phyloP scores from a whole-genome alignment of 2,329 filamentous ascomycete species.

The Fusarium hainanense region DNA sequence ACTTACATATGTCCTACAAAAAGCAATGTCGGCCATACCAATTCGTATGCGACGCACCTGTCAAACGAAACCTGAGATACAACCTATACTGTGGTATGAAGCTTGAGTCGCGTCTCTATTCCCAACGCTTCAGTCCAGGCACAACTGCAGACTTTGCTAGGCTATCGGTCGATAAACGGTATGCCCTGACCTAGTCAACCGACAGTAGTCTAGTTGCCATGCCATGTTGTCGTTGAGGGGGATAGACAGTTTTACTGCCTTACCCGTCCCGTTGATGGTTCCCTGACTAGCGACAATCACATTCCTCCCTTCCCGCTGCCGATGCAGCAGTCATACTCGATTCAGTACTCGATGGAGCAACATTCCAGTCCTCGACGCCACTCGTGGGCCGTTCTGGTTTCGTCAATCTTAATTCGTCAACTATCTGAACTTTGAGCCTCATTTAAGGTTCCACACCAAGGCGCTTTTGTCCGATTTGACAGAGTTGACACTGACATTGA shows the following conservation, averaged over 20 bases:
- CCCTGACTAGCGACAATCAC: slow-evolving; percentile 41
- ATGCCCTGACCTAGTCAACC: slow-evolving; percentile 9
- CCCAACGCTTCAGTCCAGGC: slow-evolving; percentile 1
- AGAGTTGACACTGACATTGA: slow-evolving; percentile 13
- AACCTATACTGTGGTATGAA: slow-evolving; percentile 6
- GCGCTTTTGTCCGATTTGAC: slow-evolving; percentile 19
- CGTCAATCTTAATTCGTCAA: slow-evolving; percentile 36
- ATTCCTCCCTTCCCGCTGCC: slow-evolving; percentile 37
- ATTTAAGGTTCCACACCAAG: slow-evolving; percentile 38
- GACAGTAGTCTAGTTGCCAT: slow-evolving; percentile 9
- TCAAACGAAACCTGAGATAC: neutral
- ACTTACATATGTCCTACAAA: neutral
- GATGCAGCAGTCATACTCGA: slow-evolving; percentile 23
- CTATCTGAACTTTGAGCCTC: slow-evolving; percentile 22
- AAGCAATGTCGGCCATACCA: neutral
- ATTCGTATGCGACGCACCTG: neutral
- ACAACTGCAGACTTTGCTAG: slow-evolving; percentile 23
- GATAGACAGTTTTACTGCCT: slow-evolving; percentile 24
- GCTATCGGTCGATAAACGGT: slow-evolving; percentile 8
- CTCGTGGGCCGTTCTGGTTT: slow-evolving; percentile 25
- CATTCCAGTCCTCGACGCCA: slow-evolving; percentile 41
- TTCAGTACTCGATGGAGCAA: slow-evolving; percentile 14
- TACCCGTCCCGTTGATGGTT: slow-evolving; percentile 38
- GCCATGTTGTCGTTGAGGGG: slow-evolving; percentile 21
- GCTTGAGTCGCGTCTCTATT: slow-evolving; percentile 1